A percentile compares a stretch with the other conserved stretches of the same genome.
phyloP scores from a whole-genome alignment of 2,329 filamentous ascomycete genomes.

The Diaporthe australafricana region DNA sequence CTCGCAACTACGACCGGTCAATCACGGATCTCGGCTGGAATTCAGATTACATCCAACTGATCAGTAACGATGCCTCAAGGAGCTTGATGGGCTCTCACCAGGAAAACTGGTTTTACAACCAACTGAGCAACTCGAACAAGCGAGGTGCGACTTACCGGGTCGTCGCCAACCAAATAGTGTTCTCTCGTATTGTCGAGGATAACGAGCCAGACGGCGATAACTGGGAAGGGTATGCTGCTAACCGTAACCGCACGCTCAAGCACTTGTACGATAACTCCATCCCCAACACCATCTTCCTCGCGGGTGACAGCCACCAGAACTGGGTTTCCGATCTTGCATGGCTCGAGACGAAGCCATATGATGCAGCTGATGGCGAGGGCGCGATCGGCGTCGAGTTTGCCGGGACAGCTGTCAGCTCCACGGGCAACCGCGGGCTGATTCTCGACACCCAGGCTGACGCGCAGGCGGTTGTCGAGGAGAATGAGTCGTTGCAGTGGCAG shows the following conservation, averaged over 20 bases:
- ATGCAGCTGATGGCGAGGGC: constrained; percentile 63
- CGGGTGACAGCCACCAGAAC: constrained; percentile 76
- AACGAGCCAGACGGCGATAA: constrained; percentile 64
- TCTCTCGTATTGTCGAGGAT: constrained; percentile 54
- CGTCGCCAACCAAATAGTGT: constrained; percentile 78
- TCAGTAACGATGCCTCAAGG: constrained; percentile 74
- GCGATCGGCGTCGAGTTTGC: constrained; percentile 74
- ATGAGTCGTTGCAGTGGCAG: constrained; percentile 77
- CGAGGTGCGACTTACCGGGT: constrained; percentile 77
- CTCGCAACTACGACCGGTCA: constrained; percentile 74
- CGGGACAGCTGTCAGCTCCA: constrained; percentile 74
- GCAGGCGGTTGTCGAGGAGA: constrained; percentile 59
- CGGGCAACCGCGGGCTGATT: constrained; percentile 67
- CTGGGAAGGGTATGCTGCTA: constrained; percentile 67
- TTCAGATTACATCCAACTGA: constrained; percentile 69
- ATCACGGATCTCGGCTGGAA: constrained; percentile 71
- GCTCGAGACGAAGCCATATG: constrained; percentile 65
- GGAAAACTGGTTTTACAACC: constrained; percentile 79
- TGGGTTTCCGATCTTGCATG: constrained; percentile 71
- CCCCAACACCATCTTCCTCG: constrained; percentile 78
- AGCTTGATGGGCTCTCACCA: constrained; percentile 78
- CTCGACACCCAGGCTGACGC: constrained; percentile 65
- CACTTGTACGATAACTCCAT: constrained; percentile 76
- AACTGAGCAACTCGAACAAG: constrained; percentile 66
- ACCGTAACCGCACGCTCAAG: constrained; percentile 77